A percentile compares a stretch with the other conserved stretches of the same genome.
Conservation (phyloP, 2,329 filamentous ascomycete species). For the Periconia macrospinosa region DNA sequence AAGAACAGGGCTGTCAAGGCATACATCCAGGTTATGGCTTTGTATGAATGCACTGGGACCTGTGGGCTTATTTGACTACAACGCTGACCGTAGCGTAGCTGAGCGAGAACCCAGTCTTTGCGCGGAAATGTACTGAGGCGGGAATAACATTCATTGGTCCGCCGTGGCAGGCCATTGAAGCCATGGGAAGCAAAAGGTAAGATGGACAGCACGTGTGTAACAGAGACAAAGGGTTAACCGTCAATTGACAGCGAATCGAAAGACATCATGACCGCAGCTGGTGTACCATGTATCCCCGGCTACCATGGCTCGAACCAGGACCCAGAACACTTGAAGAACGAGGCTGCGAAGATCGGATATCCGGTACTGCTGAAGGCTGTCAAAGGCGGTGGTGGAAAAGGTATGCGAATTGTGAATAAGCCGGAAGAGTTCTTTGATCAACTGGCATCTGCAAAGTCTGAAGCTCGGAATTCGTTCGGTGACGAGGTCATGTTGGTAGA, state of each 20-base stretch:
- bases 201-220: background rate
- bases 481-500: constrained; percentile 69
- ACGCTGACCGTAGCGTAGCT: constrained; percentile 47
- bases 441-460: constrained; percentile 64
- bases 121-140: constrained; percentile 82
- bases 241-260: constrained; percentile 66
- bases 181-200: constrained; percentile 90
- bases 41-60: constrained; percentile 41
- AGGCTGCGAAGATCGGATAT: constrained; percentile 73
- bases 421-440: constrained; percentile 63
- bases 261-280: constrained; percentile 94
- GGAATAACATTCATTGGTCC: constrained; percentile 95
- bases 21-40: constrained; percentile 97
- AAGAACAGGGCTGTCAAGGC: constrained; percentile 81
- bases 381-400: constrained; percentile 69
- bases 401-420: constrained; percentile 65
- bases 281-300: constrained; percentile 92
- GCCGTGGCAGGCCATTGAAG: constrained; percentile 72
- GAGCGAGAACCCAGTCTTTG: constrained; percentile 91
- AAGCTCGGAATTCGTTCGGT: constrained; percentile 65
- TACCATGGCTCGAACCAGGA: constrained; percentile 90
- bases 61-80: background rate
- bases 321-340: constrained; percentile 60
- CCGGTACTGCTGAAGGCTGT: constrained; percentile 68
- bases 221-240: constrained; percentile 9